Evolutionary conservation across 306 rosid genomes (phyloP), one percentile per base, ranked within the genome.

Genomic region (Glycine latifolia): DNA sequence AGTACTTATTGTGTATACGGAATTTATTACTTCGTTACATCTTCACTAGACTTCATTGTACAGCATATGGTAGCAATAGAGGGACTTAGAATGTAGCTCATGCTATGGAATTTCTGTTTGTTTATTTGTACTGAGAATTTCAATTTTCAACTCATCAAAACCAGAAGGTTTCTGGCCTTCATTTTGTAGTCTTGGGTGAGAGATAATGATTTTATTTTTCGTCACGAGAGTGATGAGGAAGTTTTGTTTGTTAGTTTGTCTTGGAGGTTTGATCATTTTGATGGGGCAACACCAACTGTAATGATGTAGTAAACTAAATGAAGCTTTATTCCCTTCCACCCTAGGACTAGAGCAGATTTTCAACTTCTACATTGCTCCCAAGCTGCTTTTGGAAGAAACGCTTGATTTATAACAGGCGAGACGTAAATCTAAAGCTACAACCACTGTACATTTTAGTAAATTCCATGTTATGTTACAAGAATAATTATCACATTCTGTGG

Each of bases 121-220:
- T 61, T 16, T 81, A 14, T 80, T 67, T 60, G 13, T 61, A 31
- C 20, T 63, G 53, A 26, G 26, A 39, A 65, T 7, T 62, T 14
- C 69, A 37, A 31, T 48, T 75, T 68, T 75, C 48, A 67, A 76
- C 76, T 58, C 48, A 44, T 50, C 31, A 50, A 77, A 83, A 76
- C 68, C 63, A 74, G 79, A 69, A 75, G 86, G 86, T 53, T 70
- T 74, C 26, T 74, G 17, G 67, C 50, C 78, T 76, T 67, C 41
- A 2, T 80, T 56, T 83, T 76, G 85, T 83, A 83, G 67, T 15
- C n/a, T 85, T 59, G 76, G 72, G 79, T 70, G 82, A 77, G 84
- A 62, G 76, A 53, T 14, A 49, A 31, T 67, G 79, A 47, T 61
- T 39, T 84, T 66, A 58, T 47, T 73, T 76, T 52, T 58, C 56